phyloP scores from a whole-genome alignment of 495 filamentous ascomycete species.

The Trichoderma asperelloides region DNA sequence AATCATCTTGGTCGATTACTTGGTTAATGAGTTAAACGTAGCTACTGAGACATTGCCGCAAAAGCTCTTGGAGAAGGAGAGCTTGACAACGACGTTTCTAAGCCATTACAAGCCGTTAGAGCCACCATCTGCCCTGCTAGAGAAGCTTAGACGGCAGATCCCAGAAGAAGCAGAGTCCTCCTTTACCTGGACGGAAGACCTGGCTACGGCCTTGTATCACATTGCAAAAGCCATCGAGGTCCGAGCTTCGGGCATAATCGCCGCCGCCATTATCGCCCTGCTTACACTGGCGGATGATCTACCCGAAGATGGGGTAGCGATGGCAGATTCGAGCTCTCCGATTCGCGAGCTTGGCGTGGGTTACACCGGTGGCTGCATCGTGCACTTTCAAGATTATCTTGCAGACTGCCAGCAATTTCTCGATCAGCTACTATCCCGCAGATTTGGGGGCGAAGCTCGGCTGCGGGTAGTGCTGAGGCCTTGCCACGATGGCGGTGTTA shows the following conservation, averaged over 20 bases:
- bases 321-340: neutral
- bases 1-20: constrained; percentile 58
- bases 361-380: constrained; percentile 71
- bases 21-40: constrained; percentile 37
- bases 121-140: constrained; percentile 34
- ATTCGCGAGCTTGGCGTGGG: constrained; percentile 56
- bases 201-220: constrained; percentile 46
- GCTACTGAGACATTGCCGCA: constrained; percentile 41
- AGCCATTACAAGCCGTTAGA: constrained; percentile 51
- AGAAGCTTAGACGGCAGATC: constrained; percentile 45
- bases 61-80: constrained; percentile 52
- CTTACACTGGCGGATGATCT: constrained; percentile 61
- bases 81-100: constrained; percentile 63
- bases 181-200: constrained; percentile 51
- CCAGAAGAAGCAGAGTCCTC: constrained; percentile 34
- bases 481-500: constrained; percentile 67
- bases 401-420: constrained; percentile 58
- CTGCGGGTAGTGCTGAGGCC: constrained; percentile 57
- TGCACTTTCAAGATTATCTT: constrained; percentile 65
- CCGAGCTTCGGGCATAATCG: constrained; percentile 62
- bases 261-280: constrained; percentile 60
- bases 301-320: constrained; percentile 14
- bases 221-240: constrained; percentile 57
- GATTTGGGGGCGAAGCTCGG: constrained; percentile 37
- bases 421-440: constrained; percentile 49